A percentile compares a stretch with the other conserved stretches of the same genome.
phyloP scores from a whole-genome alignment of 208 protist genomes.

The Acanthamoeba sp. region DNA sequence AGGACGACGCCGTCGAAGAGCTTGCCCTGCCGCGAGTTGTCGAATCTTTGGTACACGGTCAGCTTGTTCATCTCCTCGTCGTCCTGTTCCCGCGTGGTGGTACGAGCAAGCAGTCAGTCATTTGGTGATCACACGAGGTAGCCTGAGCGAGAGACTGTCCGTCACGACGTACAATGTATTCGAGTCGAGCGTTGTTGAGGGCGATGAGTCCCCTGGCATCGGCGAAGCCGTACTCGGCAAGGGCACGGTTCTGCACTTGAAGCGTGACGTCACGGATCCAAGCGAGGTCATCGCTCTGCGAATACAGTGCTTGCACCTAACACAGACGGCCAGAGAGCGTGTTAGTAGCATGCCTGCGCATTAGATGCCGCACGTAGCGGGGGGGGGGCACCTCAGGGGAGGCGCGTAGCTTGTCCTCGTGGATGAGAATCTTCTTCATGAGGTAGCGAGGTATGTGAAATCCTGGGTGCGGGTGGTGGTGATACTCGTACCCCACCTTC shows the following conservation, averaged over 20 bases:
- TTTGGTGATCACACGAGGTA: neutral
- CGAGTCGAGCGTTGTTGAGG: constrained; percentile 27
- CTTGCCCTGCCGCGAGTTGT: neutral
- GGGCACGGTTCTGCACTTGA: neutral
- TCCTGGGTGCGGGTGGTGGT: neutral
- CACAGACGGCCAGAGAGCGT: no score
- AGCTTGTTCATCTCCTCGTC: constrained; percentile 11
- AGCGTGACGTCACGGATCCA: constrained; percentile 21
- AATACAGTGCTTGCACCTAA: neutral
- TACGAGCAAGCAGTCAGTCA: neutral
- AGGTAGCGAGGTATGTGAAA: constrained; percentile 6
- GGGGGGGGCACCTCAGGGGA: neutral
- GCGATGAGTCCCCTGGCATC: neutral
- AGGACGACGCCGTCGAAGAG: neutral
- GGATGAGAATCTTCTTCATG: constrained; percentile 6
- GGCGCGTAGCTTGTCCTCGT: neutral
- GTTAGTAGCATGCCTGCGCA: no score
- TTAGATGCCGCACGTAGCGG: neutral
- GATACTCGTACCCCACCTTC: constrained; percentile 18
- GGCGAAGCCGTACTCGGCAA: neutral
- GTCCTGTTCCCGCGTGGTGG: neutral
- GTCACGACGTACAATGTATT: neutral
- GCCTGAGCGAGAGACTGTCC: neutral
- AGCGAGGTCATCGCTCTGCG: neutral
- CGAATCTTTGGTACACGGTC: constrained; percentile 10